phyloP scores from a whole-genome alignment of 2,329 filamentous ascomycete species.

The Xylaria sp. region DNA sequence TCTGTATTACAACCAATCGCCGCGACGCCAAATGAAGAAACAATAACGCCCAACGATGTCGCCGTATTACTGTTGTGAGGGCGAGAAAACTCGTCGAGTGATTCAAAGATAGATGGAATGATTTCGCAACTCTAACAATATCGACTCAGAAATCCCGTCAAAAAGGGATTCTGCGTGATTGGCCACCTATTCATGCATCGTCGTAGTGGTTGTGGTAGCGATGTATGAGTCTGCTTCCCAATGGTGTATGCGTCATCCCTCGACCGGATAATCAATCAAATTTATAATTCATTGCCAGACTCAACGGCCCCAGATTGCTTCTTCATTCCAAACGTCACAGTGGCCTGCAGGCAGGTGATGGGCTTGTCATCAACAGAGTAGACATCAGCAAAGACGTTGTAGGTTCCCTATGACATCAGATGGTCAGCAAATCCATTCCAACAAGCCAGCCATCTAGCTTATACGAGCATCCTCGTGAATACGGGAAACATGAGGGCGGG shows the following conservation, averaged over 20 bases:
- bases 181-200: constrained; percentile 34
- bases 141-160: constrained; percentile 36
- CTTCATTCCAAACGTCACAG: constrained; percentile 69
- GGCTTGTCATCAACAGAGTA: constrained; percentile 76
- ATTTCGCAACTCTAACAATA: constrained; percentile 35
- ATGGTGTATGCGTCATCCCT: constrained; percentile 6
- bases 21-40: constrained; percentile 15
- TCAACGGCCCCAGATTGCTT: constrained; percentile 34
- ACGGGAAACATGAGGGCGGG: not conserved
- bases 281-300: constrained; percentile 29
- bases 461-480: not conserved
- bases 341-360: constrained; percentile 88
- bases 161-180: constrained; percentile 35
- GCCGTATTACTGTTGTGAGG: not conserved
- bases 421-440: not conserved
- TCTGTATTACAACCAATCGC: constrained; percentile 11
- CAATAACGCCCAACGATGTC: constrained; percentile 10
- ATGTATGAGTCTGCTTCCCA: constrained; percentile 20
- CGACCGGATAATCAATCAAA: not conserved
- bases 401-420: constrained; percentile 75
- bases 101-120: not conserved
- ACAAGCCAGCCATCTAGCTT: not conserved
- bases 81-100: not conserved
- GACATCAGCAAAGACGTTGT: constrained; percentile 89
- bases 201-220: constrained; percentile 33